phyloP scores from a whole-genome alignment of 805 yeast species.

The Metschnikowia henanensis region DNA sequence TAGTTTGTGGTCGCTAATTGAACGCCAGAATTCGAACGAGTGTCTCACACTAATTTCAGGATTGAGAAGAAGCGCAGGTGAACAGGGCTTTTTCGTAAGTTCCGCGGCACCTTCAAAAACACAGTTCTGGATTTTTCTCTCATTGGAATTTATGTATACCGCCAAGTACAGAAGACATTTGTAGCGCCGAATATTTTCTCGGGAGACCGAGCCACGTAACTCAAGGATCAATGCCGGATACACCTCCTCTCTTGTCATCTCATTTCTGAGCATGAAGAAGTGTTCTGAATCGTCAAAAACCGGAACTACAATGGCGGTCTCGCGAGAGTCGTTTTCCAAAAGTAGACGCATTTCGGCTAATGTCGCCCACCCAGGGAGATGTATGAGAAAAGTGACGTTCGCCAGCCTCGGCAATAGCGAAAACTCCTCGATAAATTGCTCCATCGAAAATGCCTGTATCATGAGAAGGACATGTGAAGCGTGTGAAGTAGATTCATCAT shows the following conservation, averaged over 20 bases:
- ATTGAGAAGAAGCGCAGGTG: conserved; percentile 3
- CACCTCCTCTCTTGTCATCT: background rate
- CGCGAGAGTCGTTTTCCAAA: background rate
- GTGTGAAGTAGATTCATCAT: background rate
- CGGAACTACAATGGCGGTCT: conserved; percentile 8
- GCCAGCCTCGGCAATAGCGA: background rate
- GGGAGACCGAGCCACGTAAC: background rate
- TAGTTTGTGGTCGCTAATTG: background rate
- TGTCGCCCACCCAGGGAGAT: background rate
- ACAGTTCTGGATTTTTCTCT: too few relatives aligned
- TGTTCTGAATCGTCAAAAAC: background rate
- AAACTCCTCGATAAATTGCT: background rate
- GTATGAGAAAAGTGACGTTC: conserved; percentile 3
- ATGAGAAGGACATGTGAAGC: conserved; percentile 3
- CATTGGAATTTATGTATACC: background rate
- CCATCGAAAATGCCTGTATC: background rate
- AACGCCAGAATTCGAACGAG: conserved; percentile 4
- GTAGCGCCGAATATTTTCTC: conserved; percentile 1
- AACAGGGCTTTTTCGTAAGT: background rate
- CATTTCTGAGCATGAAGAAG: conserved; percentile 1
- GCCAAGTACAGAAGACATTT: conserved; percentile 15
- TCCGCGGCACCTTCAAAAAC: background rate
- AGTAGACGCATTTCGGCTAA: background rate
- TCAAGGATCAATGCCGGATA: conserved; percentile 4
- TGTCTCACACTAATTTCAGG: background rate